Evolutionary conservation across 352 stramenopile genomes (phyloP), one percentile per base, ranked within the genome.

Genomic region (Hyaloperonospora brassicae): DNA sequence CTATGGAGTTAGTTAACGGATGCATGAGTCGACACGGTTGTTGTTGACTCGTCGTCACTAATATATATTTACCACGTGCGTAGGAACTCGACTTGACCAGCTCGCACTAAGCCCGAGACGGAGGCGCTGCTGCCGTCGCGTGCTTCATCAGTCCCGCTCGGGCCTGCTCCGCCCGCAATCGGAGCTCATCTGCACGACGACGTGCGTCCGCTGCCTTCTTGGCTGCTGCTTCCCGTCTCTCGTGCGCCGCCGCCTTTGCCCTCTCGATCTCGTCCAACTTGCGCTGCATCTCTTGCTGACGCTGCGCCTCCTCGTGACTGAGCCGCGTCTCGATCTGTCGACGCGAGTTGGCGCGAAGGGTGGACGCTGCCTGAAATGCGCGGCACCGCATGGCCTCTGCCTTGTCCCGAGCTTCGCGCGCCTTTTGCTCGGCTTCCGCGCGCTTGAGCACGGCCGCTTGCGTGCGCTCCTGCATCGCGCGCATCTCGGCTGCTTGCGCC

Each of bases 241-340:
- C 55, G 0, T 59, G 59, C 22, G 80, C 83, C 2, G 52, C 40
- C 11, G 58, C 27, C 57, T 84, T 88, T 34, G 70, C 73, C 41
- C 62, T 59, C 45, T 87, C 65, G 7, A 93, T 68, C 41, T 67
- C 69, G 27, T 70, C 50, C 47, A 91, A 49, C 42, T 70, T 70
- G 25, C 44, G 50, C 45, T 85, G 59, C 46, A 68, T 62, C 21
- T 76, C 59, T 14, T 52, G 58, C 25, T 79, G 62, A 1, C 78
- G 80, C 14, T 70, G 59, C 6, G 61, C 62, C 59, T 91, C 80
- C 62, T 93, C 83, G 34, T 72, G 61, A 36, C 55, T 61, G 8
- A 90, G 58, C 36, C 82, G 68, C 4, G 66, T 73, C 51, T 90
- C 79, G 23, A 93, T 88, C 59, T 87, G 76, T 23, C 60, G 58